Evolutionary conservation across 2,329 filamentous ascomycete species (phyloP).

Genomic region (Fusarium musae): DNA sequence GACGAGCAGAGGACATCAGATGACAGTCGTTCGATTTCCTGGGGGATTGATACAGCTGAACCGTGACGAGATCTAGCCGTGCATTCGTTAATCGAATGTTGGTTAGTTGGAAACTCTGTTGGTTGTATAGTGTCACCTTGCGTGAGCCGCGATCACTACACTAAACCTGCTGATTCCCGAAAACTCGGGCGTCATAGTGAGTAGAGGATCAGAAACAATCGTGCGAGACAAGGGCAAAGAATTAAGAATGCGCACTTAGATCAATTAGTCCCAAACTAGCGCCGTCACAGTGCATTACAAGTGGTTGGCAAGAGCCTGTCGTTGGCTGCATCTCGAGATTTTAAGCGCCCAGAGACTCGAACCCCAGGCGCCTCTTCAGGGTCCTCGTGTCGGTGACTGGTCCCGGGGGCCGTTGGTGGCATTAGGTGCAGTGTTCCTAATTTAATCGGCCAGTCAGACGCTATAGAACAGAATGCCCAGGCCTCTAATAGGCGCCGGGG

Average conservation of each 20-base stretch:
- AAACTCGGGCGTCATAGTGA: constrained; percentile 4
- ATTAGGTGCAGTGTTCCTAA: constrained; percentile 42
- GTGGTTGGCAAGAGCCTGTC: constrained; percentile 24
- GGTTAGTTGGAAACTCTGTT: not conserved
- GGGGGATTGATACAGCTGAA: constrained; percentile 2
- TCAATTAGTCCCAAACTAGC: constrained; percentile 36
- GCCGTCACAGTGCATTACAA: constrained; percentile 44
- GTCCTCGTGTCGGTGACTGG: constrained; percentile 6
- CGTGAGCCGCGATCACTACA: not conserved
- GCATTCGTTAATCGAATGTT: constrained; percentile 1
- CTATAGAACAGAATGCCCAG: constrained; percentile 22
- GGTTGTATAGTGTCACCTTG: not conserved
- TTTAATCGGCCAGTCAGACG: constrained; percentile 43
- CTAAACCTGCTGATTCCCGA: constrained; percentile 16
- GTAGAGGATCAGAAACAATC: not conserved
- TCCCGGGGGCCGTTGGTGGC: constrained; percentile 25
- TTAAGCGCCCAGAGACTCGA: constrained; percentile 41
- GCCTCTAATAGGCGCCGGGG: constrained; percentile 42
- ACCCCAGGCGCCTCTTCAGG: constrained; percentile 27
- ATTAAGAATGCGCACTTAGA: constrained; percentile 3
- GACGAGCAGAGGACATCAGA: constrained; percentile 10
- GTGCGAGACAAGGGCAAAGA: constrained; percentile 3
- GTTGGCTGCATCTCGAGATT: constrained; percentile 34
- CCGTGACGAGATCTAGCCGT: constrained; percentile 29
- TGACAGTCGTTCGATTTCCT: constrained; percentile 38